Evolutionary conservation across 192 early-diverging fungal species (phyloP).

Genomic region (Funneliformis geosporum): DNA sequence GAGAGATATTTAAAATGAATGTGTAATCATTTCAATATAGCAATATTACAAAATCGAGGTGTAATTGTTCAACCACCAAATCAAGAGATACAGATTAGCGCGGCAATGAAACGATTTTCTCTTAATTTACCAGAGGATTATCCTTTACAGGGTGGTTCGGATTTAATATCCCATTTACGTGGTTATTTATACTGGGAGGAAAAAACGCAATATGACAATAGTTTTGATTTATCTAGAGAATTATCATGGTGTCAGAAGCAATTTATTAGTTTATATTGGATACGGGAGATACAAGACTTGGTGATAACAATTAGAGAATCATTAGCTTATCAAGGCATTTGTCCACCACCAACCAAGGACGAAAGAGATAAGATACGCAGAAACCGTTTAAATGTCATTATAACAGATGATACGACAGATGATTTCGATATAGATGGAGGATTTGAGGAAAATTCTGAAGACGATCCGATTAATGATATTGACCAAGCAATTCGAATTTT

Average conservation of each 20-base stretch:
- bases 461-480: not conserved
- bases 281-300: slow-evolving; percentile 38
- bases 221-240: slow-evolving; percentile 24
- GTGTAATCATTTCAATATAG: not conserved
- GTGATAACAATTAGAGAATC: slow-evolving; percentile 30
- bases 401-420: not conserved
- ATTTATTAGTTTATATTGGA: slow-evolving; percentile 39
- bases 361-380: slow-evolving; percentile 35
- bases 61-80: slow-evolving; percentile 35
- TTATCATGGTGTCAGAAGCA: slow-evolving; percentile 37
- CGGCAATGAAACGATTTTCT: slow-evolving; percentile 33
- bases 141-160: slow-evolving; percentile 35
- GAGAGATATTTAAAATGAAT: not conserved
- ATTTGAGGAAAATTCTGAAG: not conserved
- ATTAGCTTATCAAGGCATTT: slow-evolving; percentile 27
- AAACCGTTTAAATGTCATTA: slow-evolving; percentile 17
- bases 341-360: slow-evolving; percentile 22
- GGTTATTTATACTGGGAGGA: slow-evolving; percentile 41
- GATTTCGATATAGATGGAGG: not conserved
- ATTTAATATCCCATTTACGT: slow-evolving; percentile 37
- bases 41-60: slow-evolving; percentile 34
- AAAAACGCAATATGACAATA: slow-evolving; percentile 10
- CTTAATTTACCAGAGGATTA: slow-evolving; percentile 20
- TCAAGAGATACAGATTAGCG: slow-evolving; percentile 29
- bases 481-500: not conserved